A percentile compares a stretch with the other conserved stretches of the same genome.
These are phyloP conservation scores for Fusarium aywerte DNA, from an alignment of 2,329 filamentous ascomycete genomes.

Conservation along the genomic window DNA sequence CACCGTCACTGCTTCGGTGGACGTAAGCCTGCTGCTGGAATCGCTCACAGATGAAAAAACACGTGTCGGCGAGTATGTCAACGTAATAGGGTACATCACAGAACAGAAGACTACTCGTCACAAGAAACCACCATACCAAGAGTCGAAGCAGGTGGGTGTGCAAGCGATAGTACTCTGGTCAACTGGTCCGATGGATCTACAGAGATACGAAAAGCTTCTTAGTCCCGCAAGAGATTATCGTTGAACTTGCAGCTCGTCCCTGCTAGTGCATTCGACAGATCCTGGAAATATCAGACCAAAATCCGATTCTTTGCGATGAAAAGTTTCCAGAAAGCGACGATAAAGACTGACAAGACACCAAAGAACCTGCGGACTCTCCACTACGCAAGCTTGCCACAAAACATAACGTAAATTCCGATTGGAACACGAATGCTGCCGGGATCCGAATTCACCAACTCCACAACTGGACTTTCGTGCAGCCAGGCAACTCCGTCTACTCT, in stretches of 20 bases:
- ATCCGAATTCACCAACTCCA: constrained; percentile 41
- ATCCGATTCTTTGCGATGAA: constrained; percentile 1
- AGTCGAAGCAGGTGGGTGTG: constrained; percentile 57
- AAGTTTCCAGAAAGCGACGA: background rate
- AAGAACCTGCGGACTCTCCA: constrained; percentile 1
- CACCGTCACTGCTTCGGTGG: constrained; percentile 67
- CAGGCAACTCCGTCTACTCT: constrained; percentile 36
- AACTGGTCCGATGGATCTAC: constrained; percentile 76
- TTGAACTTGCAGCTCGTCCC: constrained; percentile 1
- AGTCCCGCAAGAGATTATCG: constrained; percentile 4
- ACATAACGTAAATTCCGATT: constrained; percentile 41
- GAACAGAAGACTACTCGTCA: constrained; percentile 27
- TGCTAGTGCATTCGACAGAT: background rate
- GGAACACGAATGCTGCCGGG: constrained; percentile 38
- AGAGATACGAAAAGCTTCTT: constrained; percentile 74
- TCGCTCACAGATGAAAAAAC: constrained; percentile 71
- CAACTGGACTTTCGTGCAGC: constrained; percentile 37
- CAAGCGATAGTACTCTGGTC: constrained; percentile 84
- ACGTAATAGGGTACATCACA: constrained; percentile 83
- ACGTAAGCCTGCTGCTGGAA: constrained; percentile 77
- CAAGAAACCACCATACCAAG: constrained; percentile 16
- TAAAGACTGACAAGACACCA: constrained; percentile 23
- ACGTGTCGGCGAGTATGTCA: constrained; percentile 84
- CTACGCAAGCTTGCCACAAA: constrained; percentile 32
- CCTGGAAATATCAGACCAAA: constrained; percentile 10